These are phyloP conservation scores for Flaveria robusta DNA, from an alignment of 129 eudicot species.

Conservation along the genomic window DNA sequence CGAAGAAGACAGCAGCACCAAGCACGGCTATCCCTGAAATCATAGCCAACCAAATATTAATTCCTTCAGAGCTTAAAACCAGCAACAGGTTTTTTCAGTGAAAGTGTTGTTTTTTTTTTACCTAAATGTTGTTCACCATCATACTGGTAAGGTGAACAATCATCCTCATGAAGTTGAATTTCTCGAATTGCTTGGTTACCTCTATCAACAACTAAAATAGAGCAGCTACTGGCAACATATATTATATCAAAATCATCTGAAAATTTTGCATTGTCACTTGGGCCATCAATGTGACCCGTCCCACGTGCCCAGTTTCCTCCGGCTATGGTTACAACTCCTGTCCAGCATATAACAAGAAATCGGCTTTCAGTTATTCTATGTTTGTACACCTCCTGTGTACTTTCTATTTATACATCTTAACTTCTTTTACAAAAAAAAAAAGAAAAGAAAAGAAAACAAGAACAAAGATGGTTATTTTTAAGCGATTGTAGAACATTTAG, in stretches of 20 bases:
- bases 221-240: slow-evolving; percentile 71
- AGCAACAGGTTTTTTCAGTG: background rate
- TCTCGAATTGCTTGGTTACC: slow-evolving; percentile 96
- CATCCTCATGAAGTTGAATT: slow-evolving; percentile 79
- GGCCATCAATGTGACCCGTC: slow-evolving; percentile 84
- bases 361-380: background rate
- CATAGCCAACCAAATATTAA: background rate
- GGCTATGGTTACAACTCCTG: slow-evolving; percentile 95
- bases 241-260: slow-evolving; percentile 87
- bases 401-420: background rate
- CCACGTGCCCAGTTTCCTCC: slow-evolving; percentile 79
- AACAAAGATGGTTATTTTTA: background rate
- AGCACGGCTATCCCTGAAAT: slow-evolving; percentile 74
- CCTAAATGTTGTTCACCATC: slow-evolving; percentile 77
- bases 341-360: slow-evolving; percentile 27
- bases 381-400: background rate
- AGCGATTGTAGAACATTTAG: background rate
- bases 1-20: slow-evolving; percentile 72
- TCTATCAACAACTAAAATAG: slow-evolving; percentile 82
- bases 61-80: background rate
- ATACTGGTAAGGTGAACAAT: slow-evolving; percentile 62
- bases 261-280: slow-evolving; percentile 84
- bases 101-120: slow-evolving; percentile 28
- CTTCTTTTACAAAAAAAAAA: background rate
- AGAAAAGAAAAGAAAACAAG: background rate